These are phyloP conservation scores for Poa pratensis DNA, from an alignment of 176 grass and related monocot species.

Conservation along the genomic window DNA sequence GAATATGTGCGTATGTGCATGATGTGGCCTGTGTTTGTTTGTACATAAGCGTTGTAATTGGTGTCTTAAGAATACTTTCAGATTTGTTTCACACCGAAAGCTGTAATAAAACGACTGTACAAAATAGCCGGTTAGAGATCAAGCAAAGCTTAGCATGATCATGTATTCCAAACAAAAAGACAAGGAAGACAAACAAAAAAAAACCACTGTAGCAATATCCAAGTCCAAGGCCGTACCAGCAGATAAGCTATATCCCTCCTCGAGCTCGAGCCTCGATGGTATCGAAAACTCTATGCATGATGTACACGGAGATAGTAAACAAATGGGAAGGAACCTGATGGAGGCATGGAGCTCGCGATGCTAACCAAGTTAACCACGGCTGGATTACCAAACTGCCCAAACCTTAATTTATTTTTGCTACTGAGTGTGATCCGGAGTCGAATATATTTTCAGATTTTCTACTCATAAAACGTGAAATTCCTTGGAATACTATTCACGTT, in stretches of 20 bases:
- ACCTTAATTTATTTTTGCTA: not conserved
- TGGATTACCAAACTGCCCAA: slow-evolving; percentile 34
- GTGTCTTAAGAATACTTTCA: too few relatives aligned
- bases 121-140: not conserved
- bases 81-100: too few relatives aligned
- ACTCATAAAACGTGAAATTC: not conserved
- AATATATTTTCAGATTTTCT: not conserved
- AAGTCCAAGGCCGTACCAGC: not conserved
- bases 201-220: not conserved
- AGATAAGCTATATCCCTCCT: not conserved
- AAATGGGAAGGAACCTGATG: not conserved
- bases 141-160: not conserved
- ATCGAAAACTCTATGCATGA: slow-evolving; percentile 35
- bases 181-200: not conserved
- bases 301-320: not conserved
- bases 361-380: not conserved
- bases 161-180: not conserved
- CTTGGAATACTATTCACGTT: not conserved
- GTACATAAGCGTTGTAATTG: too few relatives aligned
- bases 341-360: not conserved
- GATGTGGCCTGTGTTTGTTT: too few relatives aligned
- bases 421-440: not conserved
- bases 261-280: slow-evolving; percentile 22
- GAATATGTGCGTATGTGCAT: too few relatives aligned
- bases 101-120: too few relatives aligned